These are phyloP conservation scores for Ophiostoma tasmaniense DNA, from an alignment of 2,329 filamentous ascomycete species.

Conservation along the genomic window DNA sequence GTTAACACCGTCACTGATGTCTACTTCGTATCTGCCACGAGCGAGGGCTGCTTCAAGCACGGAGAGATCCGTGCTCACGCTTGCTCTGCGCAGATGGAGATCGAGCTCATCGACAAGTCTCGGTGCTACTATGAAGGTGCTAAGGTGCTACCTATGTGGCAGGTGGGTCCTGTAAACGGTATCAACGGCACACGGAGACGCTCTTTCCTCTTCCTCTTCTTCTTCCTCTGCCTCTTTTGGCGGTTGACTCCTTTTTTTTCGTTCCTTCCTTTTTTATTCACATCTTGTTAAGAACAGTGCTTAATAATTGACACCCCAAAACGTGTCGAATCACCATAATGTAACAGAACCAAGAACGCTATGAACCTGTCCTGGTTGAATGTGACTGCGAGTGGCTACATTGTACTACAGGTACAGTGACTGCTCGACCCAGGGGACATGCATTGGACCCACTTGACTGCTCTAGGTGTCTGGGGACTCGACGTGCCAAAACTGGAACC, in stretches of 20 bases:
- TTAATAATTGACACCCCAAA: background rate
- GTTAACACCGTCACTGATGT: background rate
- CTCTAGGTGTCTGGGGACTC: background rate
- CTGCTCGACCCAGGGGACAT: background rate
- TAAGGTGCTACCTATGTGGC: background rate
- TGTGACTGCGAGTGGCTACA: background rate
- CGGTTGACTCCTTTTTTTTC: too few species aligned
- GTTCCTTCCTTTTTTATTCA: too few species aligned
- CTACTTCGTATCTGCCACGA: background rate
- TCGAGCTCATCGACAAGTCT: too few species aligned
- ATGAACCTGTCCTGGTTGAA: background rate
- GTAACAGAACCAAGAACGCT: background rate
- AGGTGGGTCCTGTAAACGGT: background rate
- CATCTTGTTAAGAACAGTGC: background rate
- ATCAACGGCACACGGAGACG: background rate
- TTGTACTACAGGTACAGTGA: background rate
- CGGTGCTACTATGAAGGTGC: background rate
- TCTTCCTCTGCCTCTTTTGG: too few species aligned
- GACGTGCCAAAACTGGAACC: slow-evolving; percentile 13
- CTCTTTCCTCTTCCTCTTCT: background rate
- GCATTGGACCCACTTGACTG: background rate
- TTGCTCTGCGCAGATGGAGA: background rate
- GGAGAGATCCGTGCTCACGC: background rate
- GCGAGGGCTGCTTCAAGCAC: background rate
- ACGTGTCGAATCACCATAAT: background rate